Evolutionary conservation across 495 filamentous ascomycete genomes (phyloP).

Genomic region (Penicillium samsonianum): DNA sequence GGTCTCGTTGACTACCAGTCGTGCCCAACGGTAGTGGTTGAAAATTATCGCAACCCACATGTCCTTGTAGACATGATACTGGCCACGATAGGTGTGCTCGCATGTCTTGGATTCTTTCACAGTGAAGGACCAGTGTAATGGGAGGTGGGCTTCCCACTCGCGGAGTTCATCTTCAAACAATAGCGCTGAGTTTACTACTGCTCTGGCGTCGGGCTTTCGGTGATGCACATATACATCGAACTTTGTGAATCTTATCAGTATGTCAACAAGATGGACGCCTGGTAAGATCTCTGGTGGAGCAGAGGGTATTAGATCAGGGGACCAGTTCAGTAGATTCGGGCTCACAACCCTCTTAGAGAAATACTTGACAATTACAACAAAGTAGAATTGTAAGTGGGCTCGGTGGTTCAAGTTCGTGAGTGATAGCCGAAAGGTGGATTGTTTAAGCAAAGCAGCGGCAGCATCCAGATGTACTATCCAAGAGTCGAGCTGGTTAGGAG

Average conservation of each 20-base stretch:
- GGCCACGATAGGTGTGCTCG: slow-evolving; percentile 19
- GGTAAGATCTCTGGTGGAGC: slow-evolving; percentile 11
- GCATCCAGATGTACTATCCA: slow-evolving; percentile 29
- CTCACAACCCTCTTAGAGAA: slow-evolving; percentile 15
- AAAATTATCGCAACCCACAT: slow-evolving; percentile 21
- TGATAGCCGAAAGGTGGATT: slow-evolving; percentile 10
- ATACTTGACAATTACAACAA: slow-evolving; percentile 26
- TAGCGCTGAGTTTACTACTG: neutral
- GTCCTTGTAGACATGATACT: slow-evolving; percentile 21
- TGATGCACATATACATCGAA: slow-evolving; percentile 14
- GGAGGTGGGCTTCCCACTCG: slow-evolving; percentile 23
- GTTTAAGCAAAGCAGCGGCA: slow-evolving; percentile 22
- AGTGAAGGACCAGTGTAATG: slow-evolving; percentile 17
- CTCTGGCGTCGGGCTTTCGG: neutral
- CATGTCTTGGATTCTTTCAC: slow-evolving; percentile 15
- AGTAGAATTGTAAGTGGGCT: slow-evolving; percentile 24
- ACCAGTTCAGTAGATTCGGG: slow-evolving; percentile 18
- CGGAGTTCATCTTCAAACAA: slow-evolving; percentile 21
- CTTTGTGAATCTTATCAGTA: slow-evolving; percentile 24
- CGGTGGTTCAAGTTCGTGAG: slow-evolving; percentile 11
- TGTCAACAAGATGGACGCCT: slow-evolving; percentile 20
- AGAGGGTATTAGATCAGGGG: slow-evolving; percentile 8
- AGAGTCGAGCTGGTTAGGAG: slow-evolving; percentile 15
- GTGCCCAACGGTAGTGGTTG: slow-evolving; percentile 27
- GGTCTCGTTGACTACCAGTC: slow-evolving; percentile 24